Conservation (phyloP, 2,329 filamentous ascomycete genomes). For the Pseudogymnoascus pannorum region DNA sequence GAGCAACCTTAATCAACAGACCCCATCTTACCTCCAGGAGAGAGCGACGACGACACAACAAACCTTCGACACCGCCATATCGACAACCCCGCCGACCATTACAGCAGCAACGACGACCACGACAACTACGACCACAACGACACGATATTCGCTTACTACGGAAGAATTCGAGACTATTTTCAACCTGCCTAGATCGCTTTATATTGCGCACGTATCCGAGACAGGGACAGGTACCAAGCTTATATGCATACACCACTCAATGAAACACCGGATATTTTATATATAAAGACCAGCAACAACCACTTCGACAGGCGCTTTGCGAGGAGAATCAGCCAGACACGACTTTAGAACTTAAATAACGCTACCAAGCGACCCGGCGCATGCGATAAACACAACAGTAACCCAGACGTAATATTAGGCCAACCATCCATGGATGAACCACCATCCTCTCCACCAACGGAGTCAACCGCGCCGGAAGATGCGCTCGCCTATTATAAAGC, state of each 20-base stretch:
- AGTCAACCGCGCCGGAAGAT: conserved; percentile 55
- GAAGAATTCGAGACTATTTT: neutral
- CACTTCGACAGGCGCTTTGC: neutral
- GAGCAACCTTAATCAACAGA: conserved; percentile 8
- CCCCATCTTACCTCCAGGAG: conserved; percentile 2
- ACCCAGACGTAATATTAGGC: neutral
- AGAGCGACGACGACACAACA: conserved; percentile 8
- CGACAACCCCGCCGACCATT: conserved; percentile 5
- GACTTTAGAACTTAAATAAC: neutral
- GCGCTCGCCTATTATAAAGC: conserved; percentile 90
- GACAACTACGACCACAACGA: conserved; percentile 7
- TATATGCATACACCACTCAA: neutral
- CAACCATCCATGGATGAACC: conserved; percentile 35
- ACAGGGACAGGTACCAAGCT: neutral
- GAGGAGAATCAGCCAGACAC: neutral
- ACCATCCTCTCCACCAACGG: conserved; percentile 55
- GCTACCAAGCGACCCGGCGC: neutral
- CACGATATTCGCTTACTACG: neutral
- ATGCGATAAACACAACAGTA: conserved; percentile 2
- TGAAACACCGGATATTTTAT: neutral
- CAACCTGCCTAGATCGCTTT: neutral
- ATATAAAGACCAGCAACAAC: conserved; percentile 4
- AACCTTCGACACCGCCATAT: conserved; percentile 8
- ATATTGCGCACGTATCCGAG: conserved; percentile 6
- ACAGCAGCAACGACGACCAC: conserved; percentile 1